Percentiles rank a stretch among this genome's conserved stretches.
phyloP scores from a whole-genome alignment of 2,329 filamentous ascomycete species.

The Xenosphaeropsis pyriputrescens region DNA sequence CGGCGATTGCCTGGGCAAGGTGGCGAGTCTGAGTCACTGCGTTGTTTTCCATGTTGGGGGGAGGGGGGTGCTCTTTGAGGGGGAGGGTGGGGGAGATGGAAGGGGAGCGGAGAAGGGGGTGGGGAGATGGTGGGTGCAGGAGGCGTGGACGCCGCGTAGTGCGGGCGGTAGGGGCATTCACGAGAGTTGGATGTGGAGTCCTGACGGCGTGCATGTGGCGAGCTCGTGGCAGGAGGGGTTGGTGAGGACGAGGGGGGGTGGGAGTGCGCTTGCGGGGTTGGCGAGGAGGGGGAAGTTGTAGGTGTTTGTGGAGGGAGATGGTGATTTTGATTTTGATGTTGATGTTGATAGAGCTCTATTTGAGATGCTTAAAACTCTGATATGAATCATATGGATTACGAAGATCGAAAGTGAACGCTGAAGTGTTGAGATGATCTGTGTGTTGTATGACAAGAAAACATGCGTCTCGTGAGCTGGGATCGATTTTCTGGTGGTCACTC shows the following conservation, averaged over 20 bases:
- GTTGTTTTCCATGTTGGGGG: conserved; percentile 29
- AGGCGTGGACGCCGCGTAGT: conserved; percentile 27
- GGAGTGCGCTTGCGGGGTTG: conserved; percentile 1
- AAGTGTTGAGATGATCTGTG: too few relatives aligned
- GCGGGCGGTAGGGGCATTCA: conserved; percentile 28
- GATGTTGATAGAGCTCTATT: too few relatives aligned
- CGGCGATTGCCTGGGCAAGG: conserved; percentile 21
- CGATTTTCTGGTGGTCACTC: too few relatives aligned
- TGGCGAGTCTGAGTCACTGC: conserved; percentile 30
- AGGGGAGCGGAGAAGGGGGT: too few relatives aligned
- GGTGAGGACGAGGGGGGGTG: conserved; percentile 13
- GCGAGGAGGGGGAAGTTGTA: not conserved
- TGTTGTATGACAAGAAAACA: too few relatives aligned
- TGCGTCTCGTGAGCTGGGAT: too few relatives aligned
- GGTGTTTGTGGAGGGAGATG: too few relatives aligned
- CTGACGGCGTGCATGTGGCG: conserved; percentile 24
- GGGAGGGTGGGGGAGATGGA: conserved; percentile 16
- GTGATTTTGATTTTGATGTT: too few relatives aligned
- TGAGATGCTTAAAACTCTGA: too few relatives aligned
- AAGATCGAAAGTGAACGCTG: too few relatives aligned
- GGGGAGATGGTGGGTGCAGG: conserved; percentile 30
- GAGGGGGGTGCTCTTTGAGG: conserved; percentile 24
- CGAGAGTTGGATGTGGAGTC: conserved; percentile 27
- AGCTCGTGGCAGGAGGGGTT: conserved; percentile 34
- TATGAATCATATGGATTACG: too few relatives aligned